A percentile compares a stretch with the other conserved stretches of the same genome.
These are phyloP conservation scores for Colletotrichum higginsianum DNA, from an alignment of 2,329 filamentous ascomycete genomes.

Conservation along the genomic window DNA sequence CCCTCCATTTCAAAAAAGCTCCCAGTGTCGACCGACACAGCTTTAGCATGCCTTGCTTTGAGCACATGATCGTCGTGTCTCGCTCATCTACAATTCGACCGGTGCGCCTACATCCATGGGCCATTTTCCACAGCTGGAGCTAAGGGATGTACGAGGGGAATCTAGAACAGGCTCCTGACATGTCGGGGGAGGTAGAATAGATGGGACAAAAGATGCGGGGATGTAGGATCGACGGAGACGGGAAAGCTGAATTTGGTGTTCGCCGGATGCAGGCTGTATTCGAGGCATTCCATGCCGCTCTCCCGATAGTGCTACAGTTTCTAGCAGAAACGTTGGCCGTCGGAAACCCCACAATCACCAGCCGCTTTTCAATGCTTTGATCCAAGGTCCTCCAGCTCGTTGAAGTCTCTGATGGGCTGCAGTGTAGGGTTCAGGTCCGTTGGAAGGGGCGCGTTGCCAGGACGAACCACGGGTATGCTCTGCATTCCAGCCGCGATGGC, in stretches of 20 bases:
- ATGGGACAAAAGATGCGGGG: conserved; percentile 15
- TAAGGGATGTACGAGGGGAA: conserved; percentile 8
- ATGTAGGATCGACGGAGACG: conserved; percentile 26
- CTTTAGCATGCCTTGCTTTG: background rate
- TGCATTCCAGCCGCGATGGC: conserved; percentile 75
- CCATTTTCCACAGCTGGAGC: background rate
- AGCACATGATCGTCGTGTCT: conserved; percentile 1
- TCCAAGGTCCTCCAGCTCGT: conserved; percentile 34
- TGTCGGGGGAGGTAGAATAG: background rate
- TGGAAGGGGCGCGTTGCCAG: conserved; percentile 78
- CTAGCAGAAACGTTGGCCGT: conserved; percentile 18
- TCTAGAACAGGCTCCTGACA: conserved; percentile 22
- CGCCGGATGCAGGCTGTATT: conserved; percentile 40
- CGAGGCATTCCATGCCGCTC: conserved; percentile 17
- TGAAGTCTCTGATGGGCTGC: conserved; percentile 55
- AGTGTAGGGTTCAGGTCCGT: conserved; percentile 59
- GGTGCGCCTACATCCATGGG: background rate
- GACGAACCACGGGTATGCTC: conserved; percentile 73
- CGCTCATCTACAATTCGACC: background rate
- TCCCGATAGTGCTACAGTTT: conserved; percentile 25
- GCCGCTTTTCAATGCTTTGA: conserved; percentile 19
- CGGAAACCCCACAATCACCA: conserved; percentile 5
- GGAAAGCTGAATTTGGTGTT: conserved; percentile 33
- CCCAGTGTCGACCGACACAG: background rate
- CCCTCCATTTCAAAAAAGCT: background rate